Evolutionary conservation across 495 filamentous ascomycete genomes (phyloP).

Genomic region (Penicillium tannophilum): DNA sequence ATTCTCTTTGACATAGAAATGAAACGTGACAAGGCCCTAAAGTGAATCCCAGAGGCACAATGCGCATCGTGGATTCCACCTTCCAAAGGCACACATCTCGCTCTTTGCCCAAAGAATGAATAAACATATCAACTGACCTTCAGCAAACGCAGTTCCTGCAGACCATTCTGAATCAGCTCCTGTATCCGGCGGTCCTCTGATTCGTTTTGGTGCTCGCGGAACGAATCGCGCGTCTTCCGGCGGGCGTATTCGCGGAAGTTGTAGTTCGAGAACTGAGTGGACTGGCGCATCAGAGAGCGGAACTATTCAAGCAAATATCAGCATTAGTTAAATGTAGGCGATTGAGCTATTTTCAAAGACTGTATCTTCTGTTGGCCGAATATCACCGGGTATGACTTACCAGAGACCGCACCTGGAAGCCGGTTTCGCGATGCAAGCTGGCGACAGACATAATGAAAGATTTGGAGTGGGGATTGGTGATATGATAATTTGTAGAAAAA

Average conservation of each 20-base stretch:
- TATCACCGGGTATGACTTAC: slow-evolving; percentile 46
- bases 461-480: slow-evolving; percentile 20
- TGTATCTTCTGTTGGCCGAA: neutral
- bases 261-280: slow-evolving; percentile 85
- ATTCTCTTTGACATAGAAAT: neutral
- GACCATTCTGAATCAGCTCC: slow-evolving; percentile 83
- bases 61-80: neutral
- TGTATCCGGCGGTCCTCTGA: slow-evolving; percentile 78
- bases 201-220: slow-evolving; percentile 71
- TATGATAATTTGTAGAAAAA: neutral
- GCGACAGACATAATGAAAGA: slow-evolving; percentile 49
- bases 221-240: slow-evolving; percentile 84
- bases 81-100: neutral
- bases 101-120: neutral
- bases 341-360: neutral
- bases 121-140: slow-evolving; percentile 65
- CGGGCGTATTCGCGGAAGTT: slow-evolving; percentile 97
- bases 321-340: neutral
- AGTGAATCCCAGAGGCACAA: neutral
- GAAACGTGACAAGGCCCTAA: neutral
- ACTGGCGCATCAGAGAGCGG: slow-evolving; percentile 86
- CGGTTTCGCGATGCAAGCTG: slow-evolving; percentile 60
- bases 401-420: slow-evolving; percentile 71
- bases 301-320: slow-evolving; percentile 59
- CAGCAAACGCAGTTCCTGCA: slow-evolving; percentile 85